Base-by-base conservation (phyloP, 306 rosid genomes). In the Albizia julibrissin region DNA sequence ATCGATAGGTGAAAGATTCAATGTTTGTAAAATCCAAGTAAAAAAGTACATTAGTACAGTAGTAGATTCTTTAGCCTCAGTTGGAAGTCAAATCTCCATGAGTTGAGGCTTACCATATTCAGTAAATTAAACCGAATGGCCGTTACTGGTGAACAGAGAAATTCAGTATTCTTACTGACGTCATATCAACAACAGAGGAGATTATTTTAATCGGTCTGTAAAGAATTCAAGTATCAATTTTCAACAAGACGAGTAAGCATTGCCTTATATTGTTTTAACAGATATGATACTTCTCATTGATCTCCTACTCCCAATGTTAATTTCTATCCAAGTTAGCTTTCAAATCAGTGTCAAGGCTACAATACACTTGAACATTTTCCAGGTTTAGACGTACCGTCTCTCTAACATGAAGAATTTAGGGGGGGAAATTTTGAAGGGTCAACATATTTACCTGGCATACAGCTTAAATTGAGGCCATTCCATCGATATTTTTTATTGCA, bases 401-500 rank as follows among this genome's bases (percentile, higher is more conserved):
- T 4, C 19, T 47, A 47, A 47, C 19, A 47, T 14, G 54, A 47
- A 47, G 18, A 4, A 3, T 3, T 46, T 0, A 2, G 62, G 24
- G 8, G 7, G 14, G 3, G 4, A 50, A 16, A 5, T 26, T 26
- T 39, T 18, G 3, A 49, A 4, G 44, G 11, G 22, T 9, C 13
- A 34, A 67, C 15, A 2, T 58, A 3, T 26, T 24, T 42, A 86
- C 80, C 88, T 80, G 10, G 5, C 1, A 5, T 62, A n/a, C 94
- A 89, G 6, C 1, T 68, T 29, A 81, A 54, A 49, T 1, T 72
- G 24, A 10, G 6, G 76, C 24, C 10, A 67, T 77, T 27, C 92
- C 94, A 88, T 0, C 0, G 0, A 31, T 81, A 85, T 13, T 79
- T 68, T 54, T 71, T 9, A 27, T 69, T 18, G 19, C 92, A 91